A percentile compares a stretch with the other conserved stretches of the same genome.
phyloP scores from a whole-genome alignment of 768 basidiomycete genomes.

The Leccinum disarticulatum region DNA sequence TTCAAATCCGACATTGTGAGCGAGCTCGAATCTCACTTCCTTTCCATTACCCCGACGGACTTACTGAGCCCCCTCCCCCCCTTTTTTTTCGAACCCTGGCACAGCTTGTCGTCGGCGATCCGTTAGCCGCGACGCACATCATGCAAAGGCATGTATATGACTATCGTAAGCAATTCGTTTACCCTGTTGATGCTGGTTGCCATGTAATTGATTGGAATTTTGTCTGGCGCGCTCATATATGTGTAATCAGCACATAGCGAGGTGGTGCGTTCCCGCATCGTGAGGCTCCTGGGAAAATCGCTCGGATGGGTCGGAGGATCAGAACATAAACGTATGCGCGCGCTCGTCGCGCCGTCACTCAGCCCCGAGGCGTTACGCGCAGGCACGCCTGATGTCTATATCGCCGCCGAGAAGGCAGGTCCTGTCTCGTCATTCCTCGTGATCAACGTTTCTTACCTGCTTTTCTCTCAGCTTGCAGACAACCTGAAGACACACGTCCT shows the following conservation, averaged over 20 bases:
- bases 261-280: constrained; percentile 5
- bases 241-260: constrained; percentile 1
- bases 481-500: constrained; percentile 2
- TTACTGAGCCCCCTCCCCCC: background rate
- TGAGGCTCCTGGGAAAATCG: constrained; percentile 5
- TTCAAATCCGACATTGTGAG: constrained; percentile 8
- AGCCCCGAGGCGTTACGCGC: constrained; percentile 3
- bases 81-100: background rate
- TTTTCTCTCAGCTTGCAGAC: constrained; percentile 3
- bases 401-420: constrained; percentile 7
- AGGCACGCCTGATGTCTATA: constrained; percentile 6
- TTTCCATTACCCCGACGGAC: background rate
- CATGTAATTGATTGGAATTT: background rate
- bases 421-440: background rate
- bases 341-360: constrained; percentile 7
- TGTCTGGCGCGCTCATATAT: background rate
- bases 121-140: constrained; percentile 7
- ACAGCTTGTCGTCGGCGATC: constrained; percentile 7
- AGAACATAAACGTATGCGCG: constrained; percentile 8
- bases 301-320: constrained; percentile 12
- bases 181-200: background rate
- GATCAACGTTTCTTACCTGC: background rate
- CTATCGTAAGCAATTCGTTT: constrained; percentile 2
- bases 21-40: background rate
- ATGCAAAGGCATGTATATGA: constrained; percentile 12